Evolutionary conservation across 257 asterid species (phyloP).

Genomic region (Petunia secreta): DNA sequence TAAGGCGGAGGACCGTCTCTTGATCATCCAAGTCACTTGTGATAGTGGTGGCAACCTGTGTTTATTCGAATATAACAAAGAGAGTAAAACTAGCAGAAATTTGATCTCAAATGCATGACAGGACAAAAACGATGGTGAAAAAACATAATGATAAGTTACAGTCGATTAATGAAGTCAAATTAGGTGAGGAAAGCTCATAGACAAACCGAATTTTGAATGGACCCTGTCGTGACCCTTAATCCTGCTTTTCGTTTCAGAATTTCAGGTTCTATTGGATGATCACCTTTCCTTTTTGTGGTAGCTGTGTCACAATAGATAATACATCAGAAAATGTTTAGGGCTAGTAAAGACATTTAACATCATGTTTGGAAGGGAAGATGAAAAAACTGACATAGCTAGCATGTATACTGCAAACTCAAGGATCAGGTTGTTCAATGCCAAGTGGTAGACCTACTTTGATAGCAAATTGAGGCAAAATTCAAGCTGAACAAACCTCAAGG

Average conservation of each 20-base stretch:
- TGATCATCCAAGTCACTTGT: slow-evolving; percentile 37
- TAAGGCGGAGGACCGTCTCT: slow-evolving; percentile 50
- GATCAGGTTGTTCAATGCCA: neutral
- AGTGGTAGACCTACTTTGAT: neutral
- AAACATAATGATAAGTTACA: neutral
- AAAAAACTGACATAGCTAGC: neutral
- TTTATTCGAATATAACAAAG: slow-evolving; percentile 28
- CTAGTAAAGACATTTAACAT: neutral
- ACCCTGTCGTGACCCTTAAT: slow-evolving; percentile 29
- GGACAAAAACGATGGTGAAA: neutral
- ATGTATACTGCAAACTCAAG: slow-evolving; percentile 4
- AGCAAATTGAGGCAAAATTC: slow-evolving; percentile 7
- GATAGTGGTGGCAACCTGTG: slow-evolving; percentile 44
- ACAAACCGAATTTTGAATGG: slow-evolving; percentile 42
- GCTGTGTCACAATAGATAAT: slow-evolving; percentile 39
- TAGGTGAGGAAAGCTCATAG: slow-evolving; percentile 10
- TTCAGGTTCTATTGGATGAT: slow-evolving; percentile 48
- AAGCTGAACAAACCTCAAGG: slow-evolving; percentile 4
- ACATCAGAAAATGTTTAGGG: neutral
- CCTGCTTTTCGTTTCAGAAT: slow-evolving; percentile 46
- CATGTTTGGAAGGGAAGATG: neutral
- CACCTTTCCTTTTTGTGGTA: slow-evolving; percentile 57
- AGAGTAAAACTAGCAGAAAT: slow-evolving; percentile 28
- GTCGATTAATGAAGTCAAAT: neutral
- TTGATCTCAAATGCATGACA: neutral